Evolutionary conservation across 2,329 filamentous ascomycete species (phyloP), one percentile per base, ranked within the genome.

Genomic region (Zasmidium angulare): DNA sequence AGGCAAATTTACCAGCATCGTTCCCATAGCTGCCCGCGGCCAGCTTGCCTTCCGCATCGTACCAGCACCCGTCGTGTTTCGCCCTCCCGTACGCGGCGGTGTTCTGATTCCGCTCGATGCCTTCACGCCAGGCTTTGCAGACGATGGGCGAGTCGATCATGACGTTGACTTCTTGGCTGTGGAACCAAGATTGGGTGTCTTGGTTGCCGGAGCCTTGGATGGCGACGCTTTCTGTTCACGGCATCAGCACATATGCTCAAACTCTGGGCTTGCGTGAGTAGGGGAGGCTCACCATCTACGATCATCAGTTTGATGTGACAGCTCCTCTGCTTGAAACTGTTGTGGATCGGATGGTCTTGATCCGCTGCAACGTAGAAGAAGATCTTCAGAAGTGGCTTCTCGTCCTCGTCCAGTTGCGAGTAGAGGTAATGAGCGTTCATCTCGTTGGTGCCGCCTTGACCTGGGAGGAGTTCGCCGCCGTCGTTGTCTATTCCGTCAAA

Each of bases 231-330:
- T 82, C 83, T 43, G 36, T 19, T 36, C 29, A 36, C n/a, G 14
- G 14, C 29, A 36, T 36, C 29, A 36, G 29, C 29, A 36, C 7
- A 36, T 14, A n/a, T n/a, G n/a, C n/a, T n/a, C n/a, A n/a, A n/a
- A n/a, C n/a, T n/a, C n/a, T n/a, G n/a, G n/a, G n/a, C n/a, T 29
- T 11, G 26, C 6, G 4, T 29, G 6, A 29, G 26, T 4, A 11
- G 26, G 26, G 9, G 6, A 7, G 3, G n/a, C 36, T 43, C 36
- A 43, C 36, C 36, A 71, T 93, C 90, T 1, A 85, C 86, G 46
- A 93, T 88, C 78, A 93, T 83, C 2, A 93, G 78, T 71, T 93
- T 93, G 71, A 92, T 82, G 72, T 93, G 90, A 69, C 89, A 92
- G 57, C 82, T 85, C 0, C 90, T 81, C 36, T 82, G 78, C 73